Evolutionary conservation across 805 yeast genomes (phyloP), one percentile per base, ranked within the genome.

Genomic region (Wickerhamomyces bisporus): DNA sequence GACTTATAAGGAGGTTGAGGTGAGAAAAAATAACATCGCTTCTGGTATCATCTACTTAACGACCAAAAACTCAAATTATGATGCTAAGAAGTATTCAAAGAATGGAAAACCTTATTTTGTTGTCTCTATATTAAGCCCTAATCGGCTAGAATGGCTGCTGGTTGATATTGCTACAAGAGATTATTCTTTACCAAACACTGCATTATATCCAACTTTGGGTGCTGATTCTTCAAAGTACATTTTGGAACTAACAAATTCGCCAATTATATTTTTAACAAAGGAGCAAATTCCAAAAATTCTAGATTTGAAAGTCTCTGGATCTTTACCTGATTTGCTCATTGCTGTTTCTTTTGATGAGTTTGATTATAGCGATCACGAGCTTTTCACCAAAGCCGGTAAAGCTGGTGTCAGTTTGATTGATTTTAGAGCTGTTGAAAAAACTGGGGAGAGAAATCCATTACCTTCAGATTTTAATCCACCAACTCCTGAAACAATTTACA

Each of bases 91-190:
- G 1, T 17, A 28, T 3, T 27, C 34, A 7, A 31, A 35, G 13
- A 39, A 38, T 17, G 44, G 45, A 2, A 53, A 48, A 34, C 53
- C 56, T 14, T 60, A 65, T 30, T 79, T 77, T 48, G 61, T 76
- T 26, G 74, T 79, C 26, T 63, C 81, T 3, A 49, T 81, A 3
- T 68, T 74, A 47, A 67, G 79, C 18, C 62, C 66, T 20, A 81
- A 81, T 53, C 61, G 79, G 32, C 57, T 66, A 6, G 84, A 81
- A 58, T 83, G 91, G 89, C 59, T 70, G 11, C 52, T 82, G 11
- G 58, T 82, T 17, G 89, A 83, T 55, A 55, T 81, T 46, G 86
- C 87, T 0, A 74, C 83, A 49, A 68, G 68, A 28, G 65, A 73
- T 16, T 77, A 73, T 60, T 69, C 70, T 56, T 67, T 64, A 26